A percentile compares a stretch with the other conserved stretches of the same genome.
These are phyloP conservation scores for Penstemon davidsonii DNA, from an alignment of 257 asterid species.

Conservation along the genomic window DNA sequence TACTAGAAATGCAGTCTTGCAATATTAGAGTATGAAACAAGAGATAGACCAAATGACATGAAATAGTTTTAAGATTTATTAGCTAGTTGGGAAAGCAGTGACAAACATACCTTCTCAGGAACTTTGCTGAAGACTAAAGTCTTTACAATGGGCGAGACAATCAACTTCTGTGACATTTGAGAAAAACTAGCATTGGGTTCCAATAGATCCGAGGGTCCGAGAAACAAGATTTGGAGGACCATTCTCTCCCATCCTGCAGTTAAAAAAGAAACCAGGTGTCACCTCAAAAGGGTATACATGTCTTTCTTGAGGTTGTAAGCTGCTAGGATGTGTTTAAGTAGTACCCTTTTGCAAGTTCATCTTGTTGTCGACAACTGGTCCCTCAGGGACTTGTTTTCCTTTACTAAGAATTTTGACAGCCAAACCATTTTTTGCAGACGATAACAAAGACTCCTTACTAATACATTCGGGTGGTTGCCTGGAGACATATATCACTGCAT, in stretches of 20 bases:
- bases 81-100: background rate
- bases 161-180: slow-evolving; percentile 90
- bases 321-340: slow-evolving; percentile 14
- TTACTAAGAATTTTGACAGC: slow-evolving; percentile 92
- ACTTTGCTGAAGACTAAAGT: slow-evolving; percentile 95
- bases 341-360: slow-evolving; percentile 76
- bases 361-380: slow-evolving; percentile 75
- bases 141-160: slow-evolving; percentile 93
- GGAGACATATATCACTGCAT: slow-evolving; percentile 93
- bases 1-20: too few species aligned
- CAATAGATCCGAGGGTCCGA: slow-evolving; percentile 92
- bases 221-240: slow-evolving; percentile 97
- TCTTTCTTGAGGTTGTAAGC: slow-evolving; percentile 8
- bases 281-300: slow-evolving; percentile 5
- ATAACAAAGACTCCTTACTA: slow-evolving; percentile 73
- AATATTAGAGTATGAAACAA: too few species aligned
- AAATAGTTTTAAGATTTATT: too few species aligned
- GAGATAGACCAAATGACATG: too few species aligned
- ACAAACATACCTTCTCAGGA: slow-evolving; percentile 77
- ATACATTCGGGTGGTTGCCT: slow-evolving; percentile 84
- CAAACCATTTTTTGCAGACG: slow-evolving; percentile 88
- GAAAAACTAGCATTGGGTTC: slow-evolving; percentile 93
- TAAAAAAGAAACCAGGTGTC: slow-evolving; percentile 13
- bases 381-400: slow-evolving; percentile 80
- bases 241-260: slow-evolving; percentile 93